Evolutionary conservation across 2,329 filamentous ascomycete species (phyloP).

Genomic region (Diaporthe helianthi): DNA sequence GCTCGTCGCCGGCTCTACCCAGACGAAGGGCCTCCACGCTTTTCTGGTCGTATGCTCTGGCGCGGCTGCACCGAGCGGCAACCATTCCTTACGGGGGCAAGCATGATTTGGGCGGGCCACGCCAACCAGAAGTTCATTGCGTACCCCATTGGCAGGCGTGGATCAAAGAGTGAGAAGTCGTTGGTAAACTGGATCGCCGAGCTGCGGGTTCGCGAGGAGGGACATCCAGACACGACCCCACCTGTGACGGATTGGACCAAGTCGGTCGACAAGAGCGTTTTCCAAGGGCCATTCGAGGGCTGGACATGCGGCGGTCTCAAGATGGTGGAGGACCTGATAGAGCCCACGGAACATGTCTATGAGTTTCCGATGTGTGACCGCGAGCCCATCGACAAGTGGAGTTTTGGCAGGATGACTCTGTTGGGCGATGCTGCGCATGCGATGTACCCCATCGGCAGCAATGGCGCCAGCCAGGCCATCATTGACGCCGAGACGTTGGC

Average conservation of each 20-base stretch:
- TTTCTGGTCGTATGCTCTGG: constrained; percentile 55
- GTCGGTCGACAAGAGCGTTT: constrained; percentile 48
- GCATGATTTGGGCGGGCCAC: constrained; percentile 55
- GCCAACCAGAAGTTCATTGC: constrained; percentile 56
- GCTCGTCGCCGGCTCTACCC: constrained; percentile 50
- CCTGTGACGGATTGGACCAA: constrained; percentile 53
- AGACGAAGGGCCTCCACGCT: constrained; percentile 51
- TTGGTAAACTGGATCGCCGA: constrained; percentile 57
- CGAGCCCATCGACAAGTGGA: constrained; percentile 48
- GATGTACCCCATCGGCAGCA: constrained; percentile 53
- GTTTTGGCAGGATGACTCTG: constrained; percentile 46
- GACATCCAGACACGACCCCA: constrained; percentile 51
- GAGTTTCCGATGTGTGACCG: constrained; percentile 56
- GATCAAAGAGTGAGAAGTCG: constrained; percentile 45
- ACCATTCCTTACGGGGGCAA: constrained; percentile 50
- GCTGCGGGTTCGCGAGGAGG: constrained; percentile 49
- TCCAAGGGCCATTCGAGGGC: constrained; percentile 47
- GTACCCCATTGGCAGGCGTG: constrained; percentile 51
- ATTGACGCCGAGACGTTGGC: constrained; percentile 51
- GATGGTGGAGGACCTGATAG: constrained; percentile 49
- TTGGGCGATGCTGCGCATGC: constrained; percentile 49
- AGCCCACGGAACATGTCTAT: constrained; percentile 49
- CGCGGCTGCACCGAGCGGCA: constrained; percentile 50
- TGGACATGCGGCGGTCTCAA: constrained; percentile 52
- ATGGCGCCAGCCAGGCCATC: constrained; percentile 53